These are phyloP conservation scores for Aspergillus sergii DNA, from an alignment of 2,329 filamentous ascomycete genomes.

Conservation along the genomic window DNA sequence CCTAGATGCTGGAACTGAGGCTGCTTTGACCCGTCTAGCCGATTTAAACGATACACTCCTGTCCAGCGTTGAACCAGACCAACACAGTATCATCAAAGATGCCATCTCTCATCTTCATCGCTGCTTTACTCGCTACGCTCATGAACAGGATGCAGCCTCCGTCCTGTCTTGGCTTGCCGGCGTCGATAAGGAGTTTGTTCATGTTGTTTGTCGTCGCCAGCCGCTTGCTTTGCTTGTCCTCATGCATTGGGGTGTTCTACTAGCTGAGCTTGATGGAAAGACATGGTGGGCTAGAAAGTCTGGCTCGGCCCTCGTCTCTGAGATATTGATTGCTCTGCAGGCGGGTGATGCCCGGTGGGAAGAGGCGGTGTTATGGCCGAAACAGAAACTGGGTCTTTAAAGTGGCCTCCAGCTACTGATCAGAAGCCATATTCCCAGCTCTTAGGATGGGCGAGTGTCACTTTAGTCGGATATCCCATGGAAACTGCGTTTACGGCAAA, in stretches of 20 bases:
- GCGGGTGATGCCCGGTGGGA: slow-evolving; percentile 27
- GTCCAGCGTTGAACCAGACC: slow-evolving; percentile 25
- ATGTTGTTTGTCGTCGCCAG: slow-evolving; percentile 31
- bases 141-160: slow-evolving; percentile 30
- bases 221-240: slow-evolving; percentile 36
- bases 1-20: slow-evolving; percentile 29
- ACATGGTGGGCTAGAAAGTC: slow-evolving; percentile 41
- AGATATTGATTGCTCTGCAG: slow-evolving; percentile 27
- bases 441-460: neutral
- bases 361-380: slow-evolving; percentile 34
- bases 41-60: slow-evolving; percentile 33
- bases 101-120: slow-evolving; percentile 31
- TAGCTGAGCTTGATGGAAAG: slow-evolving; percentile 33
- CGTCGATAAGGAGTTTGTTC: slow-evolving; percentile 36
- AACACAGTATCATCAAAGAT: slow-evolving; percentile 34
- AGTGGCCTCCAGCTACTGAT: neutral
- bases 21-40: slow-evolving; percentile 31
- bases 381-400: slow-evolving; percentile 31
- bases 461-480: neutral
- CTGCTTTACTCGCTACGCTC: slow-evolving; percentile 31
- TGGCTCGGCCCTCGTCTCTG: slow-evolving; percentile 32
- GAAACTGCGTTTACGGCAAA: neutral
- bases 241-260: slow-evolving; percentile 40
- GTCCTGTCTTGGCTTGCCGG: slow-evolving; percentile 38
- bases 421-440: neutral